Evolutionary conservation across 2,329 filamentous ascomycete genomes (phyloP).

Genomic region (Botryosphaeria agaves): DNA sequence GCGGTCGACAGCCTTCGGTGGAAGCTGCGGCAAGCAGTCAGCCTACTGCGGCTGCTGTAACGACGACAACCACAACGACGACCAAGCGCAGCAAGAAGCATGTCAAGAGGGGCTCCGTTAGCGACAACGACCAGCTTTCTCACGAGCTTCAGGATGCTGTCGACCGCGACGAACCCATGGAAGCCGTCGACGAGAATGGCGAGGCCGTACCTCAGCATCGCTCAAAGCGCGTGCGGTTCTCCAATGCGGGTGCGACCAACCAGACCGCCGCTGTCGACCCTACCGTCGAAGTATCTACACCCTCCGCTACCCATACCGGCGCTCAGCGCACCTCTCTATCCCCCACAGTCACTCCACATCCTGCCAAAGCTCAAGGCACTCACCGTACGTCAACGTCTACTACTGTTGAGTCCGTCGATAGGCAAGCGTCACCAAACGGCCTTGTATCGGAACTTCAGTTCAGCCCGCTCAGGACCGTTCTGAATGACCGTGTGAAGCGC

Average conservation of each 20-base stretch:
- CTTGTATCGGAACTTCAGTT: slow-evolving; percentile 12
- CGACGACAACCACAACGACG: too few relatives aligned
- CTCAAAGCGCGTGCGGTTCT: background rate
- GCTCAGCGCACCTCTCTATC: background rate
- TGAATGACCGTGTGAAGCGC: slow-evolving; percentile 15
- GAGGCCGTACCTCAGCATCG: background rate
- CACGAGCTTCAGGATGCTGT: too few relatives aligned
- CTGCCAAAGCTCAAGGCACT: background rate
- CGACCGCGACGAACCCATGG: background rate
- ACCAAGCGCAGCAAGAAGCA: too few relatives aligned
- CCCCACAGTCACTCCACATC: background rate
- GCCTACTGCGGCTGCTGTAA: too few relatives aligned
- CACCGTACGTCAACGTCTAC: background rate
- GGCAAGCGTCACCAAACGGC: background rate
- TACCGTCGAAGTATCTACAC: background rate
- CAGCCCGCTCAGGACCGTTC: slow-evolving; percentile 12
- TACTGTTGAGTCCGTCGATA: background rate
- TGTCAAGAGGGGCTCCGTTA: too few relatives aligned
- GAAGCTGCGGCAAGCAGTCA: too few relatives aligned
- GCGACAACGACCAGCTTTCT: too few relatives aligned
- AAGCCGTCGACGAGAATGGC: background rate
- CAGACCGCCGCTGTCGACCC: background rate
- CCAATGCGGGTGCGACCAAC: background rate
- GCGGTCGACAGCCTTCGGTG: too few relatives aligned
- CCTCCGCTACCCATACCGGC: background rate